These are phyloP conservation scores for Hypoxylon fuscum DNA, from an alignment of 495 filamentous ascomycete species.

Conservation along the genomic window DNA sequence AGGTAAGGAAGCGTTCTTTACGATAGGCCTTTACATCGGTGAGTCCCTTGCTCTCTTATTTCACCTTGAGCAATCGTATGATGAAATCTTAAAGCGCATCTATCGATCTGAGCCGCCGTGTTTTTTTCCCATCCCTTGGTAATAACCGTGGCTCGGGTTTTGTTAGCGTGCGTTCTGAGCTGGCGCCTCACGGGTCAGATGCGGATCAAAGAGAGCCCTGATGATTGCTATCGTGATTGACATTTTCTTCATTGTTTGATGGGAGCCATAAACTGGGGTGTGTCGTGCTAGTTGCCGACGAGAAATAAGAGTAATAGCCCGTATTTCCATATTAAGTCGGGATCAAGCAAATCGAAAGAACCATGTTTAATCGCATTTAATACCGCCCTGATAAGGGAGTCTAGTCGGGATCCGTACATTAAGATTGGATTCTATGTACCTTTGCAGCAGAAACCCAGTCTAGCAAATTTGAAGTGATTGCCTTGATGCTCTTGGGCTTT, in stretches of 20 bases:
- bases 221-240: constrained; percentile 42
- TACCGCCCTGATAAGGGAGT: too few relatives aligned
- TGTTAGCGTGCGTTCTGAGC: constrained; percentile 43
- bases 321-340: too few relatives aligned
- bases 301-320: too few relatives aligned
- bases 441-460: too few relatives aligned
- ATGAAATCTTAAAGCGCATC: constrained; percentile 42
- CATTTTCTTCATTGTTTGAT: background rate
- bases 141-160: constrained; percentile 46
- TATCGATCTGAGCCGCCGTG: constrained; percentile 13
- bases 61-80: constrained; percentile 40
- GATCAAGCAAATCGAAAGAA: too few relatives aligned
- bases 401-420: too few relatives aligned
- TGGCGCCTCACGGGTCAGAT: constrained; percentile 35
- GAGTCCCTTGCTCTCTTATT: background rate
- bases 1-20: background rate
- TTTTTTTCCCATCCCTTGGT: constrained; percentile 38
- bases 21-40: background rate
- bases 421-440: too few relatives aligned
- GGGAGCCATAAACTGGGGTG: too few relatives aligned
- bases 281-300: too few relatives aligned
- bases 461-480: too few relatives aligned
- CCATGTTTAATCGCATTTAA: too few relatives aligned
- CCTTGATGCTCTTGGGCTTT: too few relatives aligned
- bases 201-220: constrained; percentile 65